These are phyloP conservation scores for Russula dissimulans DNA, from an alignment of 768 basidiomycete species.

Conservation along the genomic window DNA sequence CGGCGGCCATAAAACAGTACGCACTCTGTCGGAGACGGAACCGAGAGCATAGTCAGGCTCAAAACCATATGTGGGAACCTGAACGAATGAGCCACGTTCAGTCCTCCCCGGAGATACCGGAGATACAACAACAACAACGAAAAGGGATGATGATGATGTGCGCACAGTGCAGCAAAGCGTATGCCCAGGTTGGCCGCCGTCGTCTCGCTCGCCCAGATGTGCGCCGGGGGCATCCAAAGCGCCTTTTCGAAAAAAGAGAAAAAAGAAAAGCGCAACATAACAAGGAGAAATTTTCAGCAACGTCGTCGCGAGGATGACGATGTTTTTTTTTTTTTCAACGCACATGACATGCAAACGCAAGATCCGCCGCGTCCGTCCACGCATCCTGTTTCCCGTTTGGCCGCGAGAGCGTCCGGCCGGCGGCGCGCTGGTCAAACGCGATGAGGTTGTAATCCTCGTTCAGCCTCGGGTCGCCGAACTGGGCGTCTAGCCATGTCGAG, in stretches of 20 bases:
- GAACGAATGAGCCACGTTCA: not conserved
- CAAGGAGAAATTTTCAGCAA: too few species aligned
- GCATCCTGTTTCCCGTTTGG: conserved; percentile 22
- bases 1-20: not conserved
- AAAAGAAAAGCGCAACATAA: too few species aligned
- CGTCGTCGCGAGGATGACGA: too few species aligned
- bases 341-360: conserved; percentile 22
- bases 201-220: conserved; percentile 24
- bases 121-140: not conserved
- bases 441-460: conserved; percentile 22
- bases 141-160: not conserved
- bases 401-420: conserved; percentile 19
- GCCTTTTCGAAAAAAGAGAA: conserved; percentile 2
- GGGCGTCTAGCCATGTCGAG: conserved; percentile 22
- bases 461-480: conserved; percentile 24
- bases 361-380: conserved; percentile 25
- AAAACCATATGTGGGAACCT: conserved; percentile 19
- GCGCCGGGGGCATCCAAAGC: conserved; percentile 22
- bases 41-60: conserved; percentile 13
- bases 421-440: conserved; percentile 24
- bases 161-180: conserved; percentile 21
- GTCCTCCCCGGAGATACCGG: not conserved
- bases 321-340: not conserved
- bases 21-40: conserved; percentile 18
- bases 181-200: conserved; percentile 21